Base-by-base conservation (phyloP, 768 basidiomycete species). In the Pleurotus salmoneostramineus region DNA sequence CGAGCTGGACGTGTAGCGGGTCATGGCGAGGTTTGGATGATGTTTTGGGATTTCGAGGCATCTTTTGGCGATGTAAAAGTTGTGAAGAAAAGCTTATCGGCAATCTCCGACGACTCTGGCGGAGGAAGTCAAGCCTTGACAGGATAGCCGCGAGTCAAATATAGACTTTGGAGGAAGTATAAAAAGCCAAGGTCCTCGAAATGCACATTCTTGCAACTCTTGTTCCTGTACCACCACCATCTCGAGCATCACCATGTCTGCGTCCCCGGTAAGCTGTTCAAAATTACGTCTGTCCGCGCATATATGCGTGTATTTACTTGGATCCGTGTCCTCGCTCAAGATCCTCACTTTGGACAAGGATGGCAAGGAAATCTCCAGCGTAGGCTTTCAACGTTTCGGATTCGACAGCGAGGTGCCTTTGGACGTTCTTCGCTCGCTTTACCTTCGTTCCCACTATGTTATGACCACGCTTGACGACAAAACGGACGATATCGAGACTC, bases 361-460 rank as follows among this genome's bases (percentile, higher is more conserved):
- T 59, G 92, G 91, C 50, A 61, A 80, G 6, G 87, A 87, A 67
- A 93, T 95, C 65, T 82, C 77, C 56, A 77, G 84, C 17, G 95
- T 98, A 45, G 95, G 95, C 47, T 85, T 88, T 68, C 72, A 88
- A 61, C 83, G 88, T 57, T 97, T 97, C 64, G 94, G 93, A 6
- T 95, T 98, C 72, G 89, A 97, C 73, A 88, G 88, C 64, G 84
- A 88, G 65, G 91, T 95, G 61, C 69, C 88, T 58, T 72, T 95
- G 64, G 88, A 93, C 62, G 76, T 83, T 63, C 83, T 96, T 55
- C 89, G 95, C 51, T 84, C 88, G n/a, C 81, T 97, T 47, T 96
- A 96, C 74, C 83, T 97, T 43, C 85, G 91, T 8, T 81, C 90
- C 6, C 89, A 91, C 73, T 93, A 91, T 64, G 80, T 85, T 55